phyloP scores from a whole-genome alignment of 441 rosid species.

The Jatropha multifida region DNA sequence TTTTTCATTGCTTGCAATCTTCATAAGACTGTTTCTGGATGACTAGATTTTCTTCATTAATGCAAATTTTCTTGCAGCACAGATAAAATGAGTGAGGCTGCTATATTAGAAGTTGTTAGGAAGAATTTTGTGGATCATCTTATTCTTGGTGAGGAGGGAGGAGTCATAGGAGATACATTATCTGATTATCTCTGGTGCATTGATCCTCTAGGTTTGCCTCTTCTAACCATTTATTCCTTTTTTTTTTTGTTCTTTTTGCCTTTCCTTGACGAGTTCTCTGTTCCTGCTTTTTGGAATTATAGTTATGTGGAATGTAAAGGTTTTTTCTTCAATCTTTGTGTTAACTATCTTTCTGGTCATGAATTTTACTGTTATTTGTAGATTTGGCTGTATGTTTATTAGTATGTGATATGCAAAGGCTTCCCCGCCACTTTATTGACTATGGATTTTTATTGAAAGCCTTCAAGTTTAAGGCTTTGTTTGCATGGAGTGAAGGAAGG shows the following conservation, averaged over 20 bases:
- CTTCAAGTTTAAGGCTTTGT: not conserved
- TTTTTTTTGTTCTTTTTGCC: not conserved
- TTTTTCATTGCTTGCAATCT: not conserved
- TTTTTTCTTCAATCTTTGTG: not conserved
- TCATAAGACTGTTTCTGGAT: not conserved
- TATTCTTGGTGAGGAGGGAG: constrained; percentile 97
- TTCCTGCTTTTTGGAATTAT: not conserved
- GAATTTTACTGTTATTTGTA: not conserved
- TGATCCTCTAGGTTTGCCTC: constrained; percentile 83
- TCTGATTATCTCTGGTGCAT: constrained; percentile 98
- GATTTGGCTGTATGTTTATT: not conserved
- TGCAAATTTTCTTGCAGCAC: constrained; percentile 58
- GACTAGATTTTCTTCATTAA: constrained; percentile 8
- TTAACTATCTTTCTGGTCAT: not conserved
- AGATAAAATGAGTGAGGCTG: constrained; percentile 87
- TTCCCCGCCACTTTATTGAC: not conserved
- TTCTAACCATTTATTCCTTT: constrained; percentile 10
- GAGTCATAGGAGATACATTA: constrained; percentile 70
- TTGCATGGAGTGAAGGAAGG: too few relatives aligned
- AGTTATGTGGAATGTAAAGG: not conserved
- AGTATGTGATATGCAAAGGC: not conserved
- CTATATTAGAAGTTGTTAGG: constrained; percentile 76
- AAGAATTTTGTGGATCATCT: constrained; percentile 81
- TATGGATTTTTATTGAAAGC: not conserved
- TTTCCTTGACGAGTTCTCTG: not conserved